These are phyloP conservation scores for Rasamsonia emersonii DNA, from an alignment of 2,329 filamentous ascomycete genomes.

Conservation along the genomic window DNA sequence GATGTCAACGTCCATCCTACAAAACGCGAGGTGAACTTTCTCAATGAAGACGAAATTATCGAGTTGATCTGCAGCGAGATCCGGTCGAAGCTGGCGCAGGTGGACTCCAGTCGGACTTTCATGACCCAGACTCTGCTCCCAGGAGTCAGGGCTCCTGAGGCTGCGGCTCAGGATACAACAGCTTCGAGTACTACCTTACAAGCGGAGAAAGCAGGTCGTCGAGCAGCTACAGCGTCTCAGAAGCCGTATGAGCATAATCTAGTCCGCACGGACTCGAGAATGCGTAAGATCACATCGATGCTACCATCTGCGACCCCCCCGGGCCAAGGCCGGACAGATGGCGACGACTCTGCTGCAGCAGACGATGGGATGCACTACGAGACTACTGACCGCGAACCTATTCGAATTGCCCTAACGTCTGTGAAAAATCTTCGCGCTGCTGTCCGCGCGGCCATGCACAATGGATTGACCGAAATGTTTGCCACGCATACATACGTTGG, in stretches of 20 bases:
- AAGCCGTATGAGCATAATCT: conserved; percentile 77
- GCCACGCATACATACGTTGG: conserved; percentile 87
- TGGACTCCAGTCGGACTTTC: conserved; percentile 91
- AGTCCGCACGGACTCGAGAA: conserved; percentile 77
- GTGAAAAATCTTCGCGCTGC: conserved; percentile 73
- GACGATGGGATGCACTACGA: conserved; percentile 60
- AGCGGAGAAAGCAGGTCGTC: conserved; percentile 30
- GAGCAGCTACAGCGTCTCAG: conserved; percentile 21
- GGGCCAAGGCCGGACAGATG: conserved; percentile 19
- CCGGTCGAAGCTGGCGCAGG: conserved; percentile 66
- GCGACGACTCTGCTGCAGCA: conserved; percentile 23
- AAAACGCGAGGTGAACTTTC: conserved; percentile 91
- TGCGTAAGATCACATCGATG: conserved; percentile 96
- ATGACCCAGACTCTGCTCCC: conserved; percentile 85
- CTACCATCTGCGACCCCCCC: conserved; percentile 50
- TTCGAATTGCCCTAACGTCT: conserved; percentile 68
- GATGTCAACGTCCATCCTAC: conserved; percentile 98
- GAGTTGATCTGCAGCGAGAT: conserved; percentile 77
- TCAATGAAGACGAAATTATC: conserved; percentile 95
- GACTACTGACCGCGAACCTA: conserved; percentile 58
- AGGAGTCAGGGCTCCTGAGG: conserved; percentile 45
- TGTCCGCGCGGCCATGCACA: conserved; percentile 75
- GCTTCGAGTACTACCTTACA: conserved; percentile 11
- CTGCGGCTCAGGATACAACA: conserved; percentile 22
- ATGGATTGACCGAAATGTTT: conserved; percentile 77